These are phyloP conservation scores for Salvia hispanica DNA, from an alignment of 257 asterid genomes.

Conservation along the genomic window DNA sequence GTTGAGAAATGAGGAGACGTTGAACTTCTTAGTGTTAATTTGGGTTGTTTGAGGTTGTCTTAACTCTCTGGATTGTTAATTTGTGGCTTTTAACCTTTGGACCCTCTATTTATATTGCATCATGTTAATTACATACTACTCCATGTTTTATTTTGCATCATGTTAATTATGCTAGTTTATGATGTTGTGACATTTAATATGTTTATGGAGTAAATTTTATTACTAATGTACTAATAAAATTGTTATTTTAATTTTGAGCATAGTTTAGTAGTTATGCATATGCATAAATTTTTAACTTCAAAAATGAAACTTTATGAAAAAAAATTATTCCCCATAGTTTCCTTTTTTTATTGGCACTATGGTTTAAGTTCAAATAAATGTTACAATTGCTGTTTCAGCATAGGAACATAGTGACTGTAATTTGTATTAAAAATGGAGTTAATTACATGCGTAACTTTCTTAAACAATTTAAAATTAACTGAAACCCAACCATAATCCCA, in stretches of 20 bases:
- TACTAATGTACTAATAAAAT: too few relatives aligned
- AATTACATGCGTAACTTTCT: too few relatives aligned
- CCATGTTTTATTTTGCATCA: too few relatives aligned
- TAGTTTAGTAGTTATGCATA: too few relatives aligned
- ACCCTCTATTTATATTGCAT: neutral
- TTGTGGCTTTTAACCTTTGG: too few relatives aligned
- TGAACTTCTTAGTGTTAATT: neutral
- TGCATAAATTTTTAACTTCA: too few relatives aligned
- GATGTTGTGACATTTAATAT: neutral
- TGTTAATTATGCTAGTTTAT: neutral
- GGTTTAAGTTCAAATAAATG: neutral
- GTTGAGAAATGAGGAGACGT: neutral
- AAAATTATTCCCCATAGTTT: too few relatives aligned
- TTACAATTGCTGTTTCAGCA: neutral
- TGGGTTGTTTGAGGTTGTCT: conserved; percentile 8
- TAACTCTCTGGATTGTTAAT: conserved; percentile 14
- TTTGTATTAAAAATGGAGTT: too few relatives aligned
- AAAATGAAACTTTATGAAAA: too few relatives aligned
- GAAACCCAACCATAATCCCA: neutral
- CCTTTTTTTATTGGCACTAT: too few relatives aligned
- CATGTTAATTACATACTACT: neutral
- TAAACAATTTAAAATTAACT: neutral
- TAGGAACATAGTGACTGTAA: neutral
- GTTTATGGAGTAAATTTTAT: too few relatives aligned
- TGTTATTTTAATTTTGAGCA: too few relatives aligned